Evolutionary conservation across 371 early-diverging fungal genomes (phyloP).

Genomic region (Gilbertella persicaria): DNA sequence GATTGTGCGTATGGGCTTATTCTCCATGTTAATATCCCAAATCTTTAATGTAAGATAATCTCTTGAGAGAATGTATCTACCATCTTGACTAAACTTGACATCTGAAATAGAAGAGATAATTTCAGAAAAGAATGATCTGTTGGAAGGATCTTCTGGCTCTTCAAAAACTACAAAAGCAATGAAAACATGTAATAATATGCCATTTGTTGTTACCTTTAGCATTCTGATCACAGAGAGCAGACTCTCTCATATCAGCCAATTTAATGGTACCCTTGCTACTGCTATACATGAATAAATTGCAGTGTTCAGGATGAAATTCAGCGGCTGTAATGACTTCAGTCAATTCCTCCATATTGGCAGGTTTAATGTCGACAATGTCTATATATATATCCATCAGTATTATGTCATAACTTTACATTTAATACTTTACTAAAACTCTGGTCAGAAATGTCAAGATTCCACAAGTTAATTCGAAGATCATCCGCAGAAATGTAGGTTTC

Average conservation of each 20-base stretch:
- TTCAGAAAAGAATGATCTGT: constrained; percentile 97
- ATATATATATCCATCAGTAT: background rate
- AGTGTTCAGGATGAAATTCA: constrained; percentile 87
- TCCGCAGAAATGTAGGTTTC: constrained; percentile 95
- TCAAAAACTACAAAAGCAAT: constrained; percentile 76
- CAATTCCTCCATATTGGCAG: constrained; percentile 92
- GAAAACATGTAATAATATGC: background rate
- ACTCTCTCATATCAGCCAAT: constrained; percentile 86
- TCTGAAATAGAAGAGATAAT: constrained; percentile 98
- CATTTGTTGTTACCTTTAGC: constrained; percentile 56
- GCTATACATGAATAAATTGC: constrained; percentile 90
- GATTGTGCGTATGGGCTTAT: constrained; percentile 90
- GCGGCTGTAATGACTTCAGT: constrained; percentile 95
- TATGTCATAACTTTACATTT: background rate
- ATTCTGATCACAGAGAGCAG: constrained; percentile 85
- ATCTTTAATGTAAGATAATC: constrained; percentile 96
- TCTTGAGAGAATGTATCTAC: constrained; percentile 94
- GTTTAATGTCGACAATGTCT: constrained; percentile 96
- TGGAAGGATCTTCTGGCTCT: constrained; percentile 91
- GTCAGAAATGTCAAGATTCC: constrained; percentile 87
- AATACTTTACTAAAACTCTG: constrained; percentile 72
- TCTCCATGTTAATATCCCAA: constrained; percentile 99
- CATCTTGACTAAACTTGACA: constrained; percentile 94
- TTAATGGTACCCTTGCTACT: constrained; percentile 91
- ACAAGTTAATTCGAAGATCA: constrained; percentile 91